These are phyloP conservation scores for Brassica carinata DNA, from an alignment of 345 rosid genomes.

Conservation along the genomic window DNA sequence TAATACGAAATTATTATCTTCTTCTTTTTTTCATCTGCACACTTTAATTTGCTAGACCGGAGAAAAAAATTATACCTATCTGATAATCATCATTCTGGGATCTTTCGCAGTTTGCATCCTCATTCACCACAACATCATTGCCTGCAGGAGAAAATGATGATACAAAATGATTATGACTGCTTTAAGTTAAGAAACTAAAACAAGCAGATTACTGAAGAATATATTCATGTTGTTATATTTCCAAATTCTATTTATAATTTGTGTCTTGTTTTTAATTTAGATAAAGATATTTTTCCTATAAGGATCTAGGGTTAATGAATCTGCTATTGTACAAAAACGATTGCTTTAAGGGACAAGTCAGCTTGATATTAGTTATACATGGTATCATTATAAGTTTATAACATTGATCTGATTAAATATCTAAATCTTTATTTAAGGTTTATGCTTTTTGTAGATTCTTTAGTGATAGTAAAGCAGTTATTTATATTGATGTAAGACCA, in stretches of 20 bases:
- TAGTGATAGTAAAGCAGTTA: background rate
- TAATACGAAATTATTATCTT: background rate
- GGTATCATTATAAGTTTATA: background rate
- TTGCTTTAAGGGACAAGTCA: background rate
- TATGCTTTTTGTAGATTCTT: background rate
- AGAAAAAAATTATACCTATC: background rate
- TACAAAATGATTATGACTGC: background rate
- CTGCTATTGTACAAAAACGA: background rate
- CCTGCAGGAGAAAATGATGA: background rate
- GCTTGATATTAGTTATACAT: background rate
- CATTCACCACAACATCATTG: background rate
- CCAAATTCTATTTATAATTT: background rate
- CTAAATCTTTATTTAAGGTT: background rate
- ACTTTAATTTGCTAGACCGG: background rate
- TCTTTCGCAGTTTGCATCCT: background rate
- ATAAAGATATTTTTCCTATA: background rate
- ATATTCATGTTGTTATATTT: background rate
- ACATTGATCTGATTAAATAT: background rate
- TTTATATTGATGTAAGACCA: background rate
- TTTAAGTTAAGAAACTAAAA: conserved; percentile 15
- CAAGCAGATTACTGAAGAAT: background rate
- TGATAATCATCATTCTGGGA: background rate
- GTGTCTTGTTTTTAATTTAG: background rate
- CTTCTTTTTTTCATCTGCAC: background rate
- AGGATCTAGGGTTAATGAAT: background rate